phyloP scores from a whole-genome alignment of 2,329 filamentous ascomycete genomes.

The Fonsecaea pugnacius region DNA sequence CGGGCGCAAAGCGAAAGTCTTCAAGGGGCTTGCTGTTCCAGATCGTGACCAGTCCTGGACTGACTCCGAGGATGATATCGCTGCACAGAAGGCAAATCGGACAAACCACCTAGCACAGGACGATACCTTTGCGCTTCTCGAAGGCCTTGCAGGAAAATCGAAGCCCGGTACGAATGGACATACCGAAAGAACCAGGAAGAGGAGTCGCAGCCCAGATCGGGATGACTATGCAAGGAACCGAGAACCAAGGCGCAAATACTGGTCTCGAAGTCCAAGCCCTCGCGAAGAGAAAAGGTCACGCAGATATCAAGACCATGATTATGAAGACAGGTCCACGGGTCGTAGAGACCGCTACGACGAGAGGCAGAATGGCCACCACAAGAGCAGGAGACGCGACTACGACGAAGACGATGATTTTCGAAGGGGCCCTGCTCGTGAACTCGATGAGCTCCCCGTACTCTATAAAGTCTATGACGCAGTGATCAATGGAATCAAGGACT shows the following conservation, averaged over 20 bases:
- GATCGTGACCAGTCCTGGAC: constrained; percentile 69
- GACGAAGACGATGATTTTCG: constrained; percentile 65
- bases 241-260: constrained; percentile 50
- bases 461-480: constrained; percentile 89
- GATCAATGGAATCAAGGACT: constrained; percentile 91
- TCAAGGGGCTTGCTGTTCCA: constrained; percentile 84
- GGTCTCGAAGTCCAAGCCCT: constrained; percentile 60
- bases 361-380: constrained; percentile 44
- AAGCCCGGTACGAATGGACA: constrained; percentile 46
- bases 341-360: constrained; percentile 31
- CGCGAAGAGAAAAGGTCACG: constrained; percentile 44
- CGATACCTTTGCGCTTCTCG: constrained; percentile 89
- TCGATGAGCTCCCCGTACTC: constrained; percentile 79
- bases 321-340: constrained; percentile 43
- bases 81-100: constrained; percentile 37
- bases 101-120: constrained; percentile 62
- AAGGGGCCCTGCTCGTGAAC: constrained; percentile 69
- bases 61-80: constrained; percentile 51
- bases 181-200: constrained; percentile 53
- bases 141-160: constrained; percentile 75
- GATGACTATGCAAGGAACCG: constrained; percentile 56
- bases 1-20: constrained; percentile 81
- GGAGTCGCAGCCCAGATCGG: constrained; percentile 58
- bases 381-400: constrained; percentile 48
- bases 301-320: constrained; percentile 53